These are phyloP conservation scores for Canna indica DNA, from an alignment of 176 grass and related monocot genomes.

Conservation along the genomic window DNA sequence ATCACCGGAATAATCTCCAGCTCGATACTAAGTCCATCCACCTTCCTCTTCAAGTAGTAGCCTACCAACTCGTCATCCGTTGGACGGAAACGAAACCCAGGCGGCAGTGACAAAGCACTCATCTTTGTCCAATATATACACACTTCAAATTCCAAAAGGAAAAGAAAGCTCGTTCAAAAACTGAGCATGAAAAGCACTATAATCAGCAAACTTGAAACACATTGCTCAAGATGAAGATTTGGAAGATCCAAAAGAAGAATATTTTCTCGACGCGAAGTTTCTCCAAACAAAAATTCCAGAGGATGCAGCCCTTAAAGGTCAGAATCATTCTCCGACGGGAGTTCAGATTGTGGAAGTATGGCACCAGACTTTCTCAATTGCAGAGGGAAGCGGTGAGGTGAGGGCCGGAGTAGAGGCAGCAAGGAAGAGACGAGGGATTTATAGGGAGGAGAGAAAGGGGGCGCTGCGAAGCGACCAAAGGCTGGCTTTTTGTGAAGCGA, in stretches of 20 bases:
- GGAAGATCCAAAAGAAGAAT: not conserved
- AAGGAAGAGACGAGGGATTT: not conserved
- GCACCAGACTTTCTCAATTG: too few species aligned
- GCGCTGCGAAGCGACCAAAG: not conserved
- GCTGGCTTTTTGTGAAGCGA: too few species aligned
- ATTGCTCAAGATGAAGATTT: not conserved
- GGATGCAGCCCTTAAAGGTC: not conserved
- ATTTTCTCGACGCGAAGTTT: not conserved
- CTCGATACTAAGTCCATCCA: not conserved
- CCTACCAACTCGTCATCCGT: constrained; percentile 1
- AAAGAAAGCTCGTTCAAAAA: not conserved
- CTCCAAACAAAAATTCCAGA: not conserved
- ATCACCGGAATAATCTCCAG: not conserved
- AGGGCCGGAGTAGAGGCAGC: not conserved
- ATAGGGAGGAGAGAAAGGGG: not conserved
- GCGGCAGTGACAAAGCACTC: not conserved
- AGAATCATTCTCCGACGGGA: too few species aligned
- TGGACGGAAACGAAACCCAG: not conserved
- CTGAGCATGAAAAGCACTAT: too few species aligned
- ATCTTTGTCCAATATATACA: not conserved
- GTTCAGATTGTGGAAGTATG: too few species aligned
- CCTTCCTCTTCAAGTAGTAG: constrained; percentile 8
- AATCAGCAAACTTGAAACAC: too few species aligned
- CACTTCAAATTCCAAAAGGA: not conserved
- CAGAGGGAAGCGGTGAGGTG: not conserved